Percentiles rank a stretch among this genome's conserved stretches.
Conservation (phyloP, 1,284 basidiomycete genomes). For the Chalciporus sp. region DNA sequence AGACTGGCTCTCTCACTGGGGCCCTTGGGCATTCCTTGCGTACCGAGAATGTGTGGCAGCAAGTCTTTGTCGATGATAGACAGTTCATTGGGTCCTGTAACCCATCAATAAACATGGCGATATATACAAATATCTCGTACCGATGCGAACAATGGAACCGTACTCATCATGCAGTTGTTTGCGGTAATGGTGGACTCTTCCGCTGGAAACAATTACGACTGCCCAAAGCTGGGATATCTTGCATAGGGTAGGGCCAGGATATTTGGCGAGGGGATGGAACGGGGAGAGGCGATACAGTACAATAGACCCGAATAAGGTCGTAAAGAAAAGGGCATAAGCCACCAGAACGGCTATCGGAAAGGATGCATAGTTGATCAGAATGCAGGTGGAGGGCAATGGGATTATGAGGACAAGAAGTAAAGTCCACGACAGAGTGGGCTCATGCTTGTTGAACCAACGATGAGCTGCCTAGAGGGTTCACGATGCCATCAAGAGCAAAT, state of each 20-base stretch:
- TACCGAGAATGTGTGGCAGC: slow-evolving; percentile 23
- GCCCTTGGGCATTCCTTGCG: slow-evolving; percentile 32
- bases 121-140: slow-evolving; percentile 12
- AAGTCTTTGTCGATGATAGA: slow-evolving; percentile 28
- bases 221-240: slow-evolving; percentile 31
- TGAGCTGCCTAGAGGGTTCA: slow-evolving; percentile 14
- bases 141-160: slow-evolving; percentile 32
- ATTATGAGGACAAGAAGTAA: slow-evolving; percentile 13
- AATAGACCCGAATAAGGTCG: slow-evolving; percentile 25
- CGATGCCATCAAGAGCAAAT: neutral
- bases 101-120: slow-evolving; percentile 7
- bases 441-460: slow-evolving; percentile 20
- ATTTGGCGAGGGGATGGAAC: slow-evolving; percentile 36
- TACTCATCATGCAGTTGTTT: slow-evolving; percentile 28
- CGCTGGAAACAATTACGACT: slow-evolving; percentile 12
- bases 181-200: slow-evolving; percentile 25
- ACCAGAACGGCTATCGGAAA: slow-evolving; percentile 4
- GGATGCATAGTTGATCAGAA: slow-evolving; percentile 15
- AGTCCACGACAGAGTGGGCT: slow-evolving; percentile 20
- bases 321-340: slow-evolving; percentile 21
- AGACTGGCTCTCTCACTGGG: slow-evolving; percentile 18
- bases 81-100: slow-evolving; percentile 31
- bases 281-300: slow-evolving; percentile 37
- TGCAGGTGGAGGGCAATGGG: slow-evolving; percentile 16
- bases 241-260: slow-evolving; percentile 35